Evolutionary conservation across 1,139 yeast genomes (phyloP).

Genomic region (Pichiaceae sp.): DNA sequence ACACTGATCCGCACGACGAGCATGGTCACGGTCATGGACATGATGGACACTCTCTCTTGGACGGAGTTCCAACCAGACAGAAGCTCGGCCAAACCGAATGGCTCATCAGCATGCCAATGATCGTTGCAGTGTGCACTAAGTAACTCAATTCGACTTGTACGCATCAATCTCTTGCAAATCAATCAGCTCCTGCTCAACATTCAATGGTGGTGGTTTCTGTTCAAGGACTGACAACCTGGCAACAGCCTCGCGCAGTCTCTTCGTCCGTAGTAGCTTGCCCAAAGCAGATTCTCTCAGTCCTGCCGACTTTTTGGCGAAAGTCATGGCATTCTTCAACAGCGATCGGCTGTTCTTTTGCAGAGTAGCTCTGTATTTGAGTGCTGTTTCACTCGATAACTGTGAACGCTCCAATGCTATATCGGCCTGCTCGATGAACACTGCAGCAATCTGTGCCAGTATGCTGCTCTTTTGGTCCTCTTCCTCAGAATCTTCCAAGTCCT

Average conservation of each 20-base stretch:
- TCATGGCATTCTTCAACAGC: conserved; percentile 39
- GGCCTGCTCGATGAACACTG: conserved; percentile 39
- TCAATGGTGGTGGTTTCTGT: conserved; percentile 23
- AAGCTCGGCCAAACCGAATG: conserved; percentile 3
- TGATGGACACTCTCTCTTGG: no score
- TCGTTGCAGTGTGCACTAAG: conserved; percentile 4
- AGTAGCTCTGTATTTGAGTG: conserved; percentile 25
- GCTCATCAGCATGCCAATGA: conserved; percentile 3
- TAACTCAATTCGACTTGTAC: conserved; percentile 1
- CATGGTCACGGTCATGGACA: no score
- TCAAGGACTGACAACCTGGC: conserved; percentile 39
- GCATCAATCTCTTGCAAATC: conserved; percentile 14
- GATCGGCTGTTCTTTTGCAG: conserved; percentile 33
- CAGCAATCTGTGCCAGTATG: conserved; percentile 31
- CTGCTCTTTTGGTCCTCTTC: conserved; percentile 28
- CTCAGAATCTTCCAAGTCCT: conserved; percentile 20
- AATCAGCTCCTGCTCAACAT: conserved; percentile 23
- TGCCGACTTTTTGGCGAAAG: conserved; percentile 37
- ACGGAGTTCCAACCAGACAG: conserved; percentile 2
- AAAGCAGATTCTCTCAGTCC: conserved; percentile 41
- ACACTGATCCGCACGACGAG: no score
- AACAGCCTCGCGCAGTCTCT: conserved; percentile 37
- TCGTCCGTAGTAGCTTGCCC: conserved; percentile 36
- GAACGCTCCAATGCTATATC: conserved; percentile 47
- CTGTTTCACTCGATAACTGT: conserved; percentile 23